Evolutionary conservation across 768 basidiomycete genomes (phyloP).

Genomic region (Auriscalpium vulgare): DNA sequence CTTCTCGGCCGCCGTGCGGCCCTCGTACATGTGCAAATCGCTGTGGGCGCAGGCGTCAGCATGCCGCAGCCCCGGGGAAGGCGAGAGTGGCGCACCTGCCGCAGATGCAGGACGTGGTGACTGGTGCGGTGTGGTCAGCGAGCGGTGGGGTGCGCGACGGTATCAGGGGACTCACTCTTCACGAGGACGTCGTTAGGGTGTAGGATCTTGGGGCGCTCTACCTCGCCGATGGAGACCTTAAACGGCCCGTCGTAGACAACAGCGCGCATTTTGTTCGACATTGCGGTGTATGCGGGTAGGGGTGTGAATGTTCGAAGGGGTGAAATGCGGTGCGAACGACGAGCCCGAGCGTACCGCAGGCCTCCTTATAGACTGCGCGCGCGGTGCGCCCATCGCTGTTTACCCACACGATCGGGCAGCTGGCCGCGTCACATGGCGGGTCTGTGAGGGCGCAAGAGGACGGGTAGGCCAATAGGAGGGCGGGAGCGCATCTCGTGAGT

Average conservation of each 20-base stretch:
- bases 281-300: background rate
- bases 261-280: constrained; percentile 33
- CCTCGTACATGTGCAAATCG: constrained; percentile 51
- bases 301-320: background rate
- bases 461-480: background rate
- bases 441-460: background rate
- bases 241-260: constrained; percentile 49
- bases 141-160: too few species aligned
- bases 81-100: constrained; percentile 27
- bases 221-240: constrained; percentile 37
- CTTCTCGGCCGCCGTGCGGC: constrained; percentile 40
- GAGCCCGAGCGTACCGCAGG: background rate
- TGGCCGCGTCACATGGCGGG: background rate
- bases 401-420: background rate
- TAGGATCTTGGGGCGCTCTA: constrained; percentile 37
- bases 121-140: too few species aligned
- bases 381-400: background rate
- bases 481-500: background rate
- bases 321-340: background rate
- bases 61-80: background rate
- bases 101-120: constrained; percentile 38
- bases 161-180: constrained; percentile 25
- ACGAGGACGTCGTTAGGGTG: constrained; percentile 50
- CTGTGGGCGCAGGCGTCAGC: constrained; percentile 16
- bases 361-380: background rate